A percentile compares a stretch with the other conserved stretches of the same genome.
Conservation (phyloP, 164 flowering plant species). For the Nymphaea thermarum region DNA sequence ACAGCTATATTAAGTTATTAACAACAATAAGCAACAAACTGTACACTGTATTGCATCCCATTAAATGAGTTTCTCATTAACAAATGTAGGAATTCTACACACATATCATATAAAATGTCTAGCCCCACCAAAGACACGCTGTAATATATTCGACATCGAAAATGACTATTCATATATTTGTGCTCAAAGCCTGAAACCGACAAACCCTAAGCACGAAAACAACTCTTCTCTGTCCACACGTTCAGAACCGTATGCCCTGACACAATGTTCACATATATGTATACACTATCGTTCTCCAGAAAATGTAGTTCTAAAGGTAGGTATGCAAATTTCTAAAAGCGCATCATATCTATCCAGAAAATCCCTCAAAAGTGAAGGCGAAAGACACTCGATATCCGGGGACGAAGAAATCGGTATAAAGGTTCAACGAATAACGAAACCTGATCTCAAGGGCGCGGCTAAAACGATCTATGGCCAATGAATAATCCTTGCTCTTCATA, state of each 20-base stretch:
- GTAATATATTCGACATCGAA: background rate
- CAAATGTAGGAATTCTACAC: too few species aligned
- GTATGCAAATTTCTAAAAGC: background rate
- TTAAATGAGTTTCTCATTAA: background rate
- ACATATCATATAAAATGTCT: background rate
- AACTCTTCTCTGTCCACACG: too few species aligned
- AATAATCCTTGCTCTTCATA: slow-evolving; percentile 36
- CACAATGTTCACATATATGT: too few species aligned
- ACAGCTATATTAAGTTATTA: background rate
- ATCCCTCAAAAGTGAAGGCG: background rate
- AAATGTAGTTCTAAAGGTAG: background rate
- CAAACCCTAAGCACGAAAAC: too few species aligned
- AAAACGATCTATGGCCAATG: slow-evolving; percentile 63
- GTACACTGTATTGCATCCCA: background rate
- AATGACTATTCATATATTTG: background rate
- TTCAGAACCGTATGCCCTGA: too few species aligned
- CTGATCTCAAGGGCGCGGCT: slow-evolving; percentile 95
- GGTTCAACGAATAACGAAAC: slow-evolving; percentile 22
- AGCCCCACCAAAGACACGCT: background rate
- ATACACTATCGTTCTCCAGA: too few species aligned
- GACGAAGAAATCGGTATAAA: too few species aligned
- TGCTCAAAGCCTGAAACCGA: too few species aligned
- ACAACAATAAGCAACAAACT: background rate
- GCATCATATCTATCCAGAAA: background rate
- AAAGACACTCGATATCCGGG: too few species aligned